A percentile compares a stretch with the other conserved stretches of the same genome.
phyloP scores from a whole-genome alignment of 805 yeast genomes.

The Teunomyces pallodes region DNA sequence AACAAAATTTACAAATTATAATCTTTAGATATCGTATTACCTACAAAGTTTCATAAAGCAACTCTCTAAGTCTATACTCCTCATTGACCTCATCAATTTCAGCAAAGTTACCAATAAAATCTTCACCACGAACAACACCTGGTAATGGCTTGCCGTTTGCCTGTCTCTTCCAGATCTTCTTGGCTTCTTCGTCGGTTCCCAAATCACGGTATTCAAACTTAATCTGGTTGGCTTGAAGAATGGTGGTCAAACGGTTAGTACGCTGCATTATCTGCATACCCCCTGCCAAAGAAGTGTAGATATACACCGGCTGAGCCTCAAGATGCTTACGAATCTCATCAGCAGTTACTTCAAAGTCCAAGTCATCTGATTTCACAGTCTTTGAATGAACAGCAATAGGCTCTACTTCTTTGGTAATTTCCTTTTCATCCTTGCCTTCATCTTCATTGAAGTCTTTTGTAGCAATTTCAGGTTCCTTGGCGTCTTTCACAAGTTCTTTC shows the following conservation, averaged over 20 bases:
- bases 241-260: slow-evolving; percentile 73
- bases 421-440: background rate
- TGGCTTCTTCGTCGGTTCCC: slow-evolving; percentile 85
- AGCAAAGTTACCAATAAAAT: slow-evolving; percentile 79
- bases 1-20: slow-evolving; percentile 5
- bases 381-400: slow-evolving; percentile 3
- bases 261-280: slow-evolving; percentile 76
- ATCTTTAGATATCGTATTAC: background rate
- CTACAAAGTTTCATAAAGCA: slow-evolving; percentile 62
- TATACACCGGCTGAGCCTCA: slow-evolving; percentile 59
- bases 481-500: background rate
- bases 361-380: slow-evolving; percentile 10
- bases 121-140: slow-evolving; percentile 80
- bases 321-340: slow-evolving; percentile 43
- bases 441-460: slow-evolving; percentile 2
- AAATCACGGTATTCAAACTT: slow-evolving; percentile 69
- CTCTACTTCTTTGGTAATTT: slow-evolving; percentile 7
- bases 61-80: slow-evolving; percentile 60
- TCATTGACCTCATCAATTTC: slow-evolving; percentile 87
- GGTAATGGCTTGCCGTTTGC: slow-evolving; percentile 74
- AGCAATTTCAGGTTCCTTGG: slow-evolving; percentile 2
- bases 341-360: slow-evolving; percentile 35
- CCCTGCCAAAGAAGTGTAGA: slow-evolving; percentile 85
- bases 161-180: slow-evolving; percentile 77
- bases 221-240: slow-evolving; percentile 70